Evolutionary conservation across 78 protist genomes (phyloP), one percentile per base, ranked within the genome.

Genomic region (Dictyostelium firmibasis): DNA sequence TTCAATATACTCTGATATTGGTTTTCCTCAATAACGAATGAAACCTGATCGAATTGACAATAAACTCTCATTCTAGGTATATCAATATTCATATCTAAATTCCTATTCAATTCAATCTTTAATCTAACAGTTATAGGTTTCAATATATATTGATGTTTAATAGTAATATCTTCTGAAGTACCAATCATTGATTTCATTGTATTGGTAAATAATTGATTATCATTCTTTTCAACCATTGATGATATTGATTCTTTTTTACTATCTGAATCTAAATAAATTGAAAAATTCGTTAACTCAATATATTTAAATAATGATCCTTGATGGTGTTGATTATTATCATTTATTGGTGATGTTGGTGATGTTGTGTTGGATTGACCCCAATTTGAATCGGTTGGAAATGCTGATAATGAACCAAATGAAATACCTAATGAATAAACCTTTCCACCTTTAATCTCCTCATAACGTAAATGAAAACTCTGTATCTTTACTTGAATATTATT

Each of bases 1-100:
- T 89, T 89, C 38, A 89, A n/a, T 9, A 89, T 89, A 5, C 83
- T 47, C 35, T 89, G 94, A 38, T 89, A 89, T 18, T 89, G 94
- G 25, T 89, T 89, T 75, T 89, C 94, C 25, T 89, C 94, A 14
- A 89, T 64, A 10, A 76, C 41, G 72, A 89, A 89, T 13, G 87
- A 89, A 23, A 89, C 87, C 76, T 89, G 81, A 16, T 89, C 87
- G 27, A 89, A 89, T 47, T 78, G 74, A 47, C 94, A 89, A 43
- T 38, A 43, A 2, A 89, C 72, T 64, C 70, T 89, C 79, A 81
- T 89, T 62, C 83, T 79, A 16, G 94, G 94, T 5, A 89, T 85
- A 9, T 47, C 20, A 20, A 41, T 25, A 67, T 89, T 85, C 94
- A 89, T 89, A 38, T 41, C 41, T 18, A 89, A 43, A 81, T 89